Conservation (phyloP, 176 grass and related monocot species). For the Elaeis guineensis region DNA sequence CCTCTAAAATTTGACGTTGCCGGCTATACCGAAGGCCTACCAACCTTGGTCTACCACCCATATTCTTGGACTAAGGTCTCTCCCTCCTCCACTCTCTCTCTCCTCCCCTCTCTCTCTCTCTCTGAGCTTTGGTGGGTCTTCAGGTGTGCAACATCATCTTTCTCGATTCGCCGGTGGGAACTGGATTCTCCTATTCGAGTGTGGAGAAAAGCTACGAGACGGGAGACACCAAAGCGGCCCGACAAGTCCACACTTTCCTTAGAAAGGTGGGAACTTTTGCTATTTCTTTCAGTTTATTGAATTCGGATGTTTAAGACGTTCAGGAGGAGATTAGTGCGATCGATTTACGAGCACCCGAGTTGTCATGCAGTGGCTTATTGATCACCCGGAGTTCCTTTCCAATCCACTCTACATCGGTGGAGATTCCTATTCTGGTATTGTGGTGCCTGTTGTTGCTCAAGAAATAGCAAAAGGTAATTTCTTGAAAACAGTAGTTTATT, state of each 20-base stretch:
- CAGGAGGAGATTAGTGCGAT: no score
- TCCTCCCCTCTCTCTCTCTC: background rate
- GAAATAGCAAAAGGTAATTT: constrained; percentile 32
- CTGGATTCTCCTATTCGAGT: constrained; percentile 59
- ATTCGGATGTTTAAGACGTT: no score
- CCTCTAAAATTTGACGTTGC: constrained; percentile 39
- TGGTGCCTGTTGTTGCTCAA: constrained; percentile 36
- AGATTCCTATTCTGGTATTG: constrained; percentile 53
- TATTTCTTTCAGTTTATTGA: no score
- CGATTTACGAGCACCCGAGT: background rate
- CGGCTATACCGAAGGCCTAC: constrained; percentile 25
- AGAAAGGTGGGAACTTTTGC: constrained; percentile 32
- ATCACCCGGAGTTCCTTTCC: constrained; percentile 39
- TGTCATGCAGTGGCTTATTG: constrained; percentile 39
- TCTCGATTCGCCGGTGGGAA: constrained; percentile 50
- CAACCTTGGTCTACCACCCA: constrained; percentile 32
- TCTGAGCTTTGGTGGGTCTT: background rate
- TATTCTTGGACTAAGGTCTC: constrained; percentile 61
- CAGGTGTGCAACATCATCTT: constrained; percentile 64
- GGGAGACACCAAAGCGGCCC: constrained; percentile 30
- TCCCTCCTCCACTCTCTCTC: background rate
- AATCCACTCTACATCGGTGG: constrained; percentile 65
- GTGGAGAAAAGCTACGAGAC: constrained; percentile 15
- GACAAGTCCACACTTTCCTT: constrained; percentile 39
- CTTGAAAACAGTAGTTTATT: background rate